A percentile compares a stretch with the other conserved stretches of the same genome.
Conservation (phyloP, 2,329 filamentous ascomycete genomes). For the Teratosphaeria epicoccoides region DNA sequence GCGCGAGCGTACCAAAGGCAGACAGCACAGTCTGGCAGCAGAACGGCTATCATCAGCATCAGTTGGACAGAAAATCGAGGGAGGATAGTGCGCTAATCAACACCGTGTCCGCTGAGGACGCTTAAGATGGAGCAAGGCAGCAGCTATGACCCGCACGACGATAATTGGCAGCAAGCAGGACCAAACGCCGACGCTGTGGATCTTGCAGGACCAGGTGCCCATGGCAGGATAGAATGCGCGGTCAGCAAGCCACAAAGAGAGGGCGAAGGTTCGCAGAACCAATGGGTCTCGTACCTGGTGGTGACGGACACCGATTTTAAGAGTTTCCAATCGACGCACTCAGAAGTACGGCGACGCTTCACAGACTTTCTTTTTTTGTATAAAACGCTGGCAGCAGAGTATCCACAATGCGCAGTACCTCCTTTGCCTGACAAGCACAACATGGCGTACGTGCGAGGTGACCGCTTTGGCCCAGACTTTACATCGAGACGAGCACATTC, state of each 20-base stretch:
- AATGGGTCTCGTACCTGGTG: constrained; percentile 90
- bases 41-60: background rate
- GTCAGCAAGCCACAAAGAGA: constrained; percentile 84
- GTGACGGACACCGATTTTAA: constrained; percentile 89
- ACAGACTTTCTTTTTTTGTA: constrained; percentile 97
- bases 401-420: constrained; percentile 82
- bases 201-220: constrained; percentile 51
- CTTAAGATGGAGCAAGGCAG: constrained; percentile 18
- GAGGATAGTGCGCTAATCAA: background rate
- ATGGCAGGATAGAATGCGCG: constrained; percentile 70
- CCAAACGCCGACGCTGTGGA: constrained; percentile 46
- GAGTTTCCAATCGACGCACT: constrained; percentile 74
- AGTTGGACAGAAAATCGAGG: background rate
- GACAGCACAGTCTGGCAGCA: background rate
- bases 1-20: background rate
- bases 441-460: constrained; percentile 95
- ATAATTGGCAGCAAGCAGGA: constrained; percentile 56
- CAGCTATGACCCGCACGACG: constrained; percentile 62
- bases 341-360: constrained; percentile 77
- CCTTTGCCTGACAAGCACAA: constrained; percentile 97
- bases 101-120: background rate
- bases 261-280: constrained; percentile 91
- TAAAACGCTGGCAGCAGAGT: constrained; percentile 79
- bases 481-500: constrained; percentile 81
- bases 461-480: constrained; percentile 90